phyloP scores from a whole-genome alignment of 2,329 filamentous ascomycete species.

The Aspergillus jensenii region DNA sequence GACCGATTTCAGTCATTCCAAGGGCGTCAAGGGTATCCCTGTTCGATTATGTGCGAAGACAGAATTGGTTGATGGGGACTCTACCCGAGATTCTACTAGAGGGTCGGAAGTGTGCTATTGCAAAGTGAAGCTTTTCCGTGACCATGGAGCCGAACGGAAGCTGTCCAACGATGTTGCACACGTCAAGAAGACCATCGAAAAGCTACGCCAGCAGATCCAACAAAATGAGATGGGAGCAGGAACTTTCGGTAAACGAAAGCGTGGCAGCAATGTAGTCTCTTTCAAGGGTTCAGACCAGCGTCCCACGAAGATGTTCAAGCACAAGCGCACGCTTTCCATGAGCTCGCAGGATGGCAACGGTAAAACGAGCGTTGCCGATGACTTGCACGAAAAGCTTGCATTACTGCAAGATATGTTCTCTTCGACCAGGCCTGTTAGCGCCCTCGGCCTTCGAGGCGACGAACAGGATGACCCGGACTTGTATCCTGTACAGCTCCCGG shows the following conservation, averaged over 20 bases:
- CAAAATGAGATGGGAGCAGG: constrained; percentile 66
- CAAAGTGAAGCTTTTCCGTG: constrained; percentile 95
- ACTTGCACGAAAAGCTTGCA: constrained; percentile 44
- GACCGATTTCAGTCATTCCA: constrained; percentile 97
- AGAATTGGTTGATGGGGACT: constrained; percentile 59
- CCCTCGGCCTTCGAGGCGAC: constrained; percentile 45
- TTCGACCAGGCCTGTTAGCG: constrained; percentile 43
- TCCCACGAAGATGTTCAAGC: constrained; percentile 81
- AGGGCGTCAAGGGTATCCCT: constrained; percentile 96
- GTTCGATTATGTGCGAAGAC: constrained; percentile 93
- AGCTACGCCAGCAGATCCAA: constrained; percentile 87
- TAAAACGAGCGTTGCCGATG: constrained; percentile 43
- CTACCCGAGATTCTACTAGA: constrained; percentile 23
- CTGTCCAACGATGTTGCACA: constrained; percentile 92
- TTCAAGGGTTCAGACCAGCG: constrained; percentile 52
- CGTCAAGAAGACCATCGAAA: constrained; percentile 95
- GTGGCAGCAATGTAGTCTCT: constrained; percentile 54
- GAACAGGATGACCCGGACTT: constrained; percentile 47
- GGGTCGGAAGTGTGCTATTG: constrained; percentile 83
- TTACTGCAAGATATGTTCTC: constrained; percentile 50
- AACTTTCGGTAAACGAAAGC: constrained; percentile 61
- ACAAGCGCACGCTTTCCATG: constrained; percentile 94
- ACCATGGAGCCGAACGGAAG: constrained; percentile 93
- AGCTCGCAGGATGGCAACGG: constrained; percentile 61
- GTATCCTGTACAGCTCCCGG: constrained; percentile 42